Base-by-base conservation (phyloP, 306 rosid species). In the Rosa persica region DNA sequence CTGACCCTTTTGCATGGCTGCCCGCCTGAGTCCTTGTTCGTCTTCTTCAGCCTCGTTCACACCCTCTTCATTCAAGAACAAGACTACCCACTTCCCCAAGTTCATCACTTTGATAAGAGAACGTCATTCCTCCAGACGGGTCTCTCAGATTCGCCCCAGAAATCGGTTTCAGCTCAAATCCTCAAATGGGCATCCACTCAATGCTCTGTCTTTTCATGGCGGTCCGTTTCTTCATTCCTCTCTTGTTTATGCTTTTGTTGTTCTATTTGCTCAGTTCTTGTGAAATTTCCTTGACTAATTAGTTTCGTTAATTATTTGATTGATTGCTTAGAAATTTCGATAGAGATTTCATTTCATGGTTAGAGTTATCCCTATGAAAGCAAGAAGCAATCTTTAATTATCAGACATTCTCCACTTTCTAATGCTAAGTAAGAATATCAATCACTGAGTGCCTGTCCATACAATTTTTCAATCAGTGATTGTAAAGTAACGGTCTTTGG, bases 141-240 rank as follows among this genome's bases (percentile, higher is more conserved):
- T 78, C 66, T 81, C 88, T 73, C 89, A 79, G 67, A 73, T 82
- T 85, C 79, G 61, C 20, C 77, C 67, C 34, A 78, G 85, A 66
- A 80, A 79, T 43, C 87, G 77, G 73, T 89, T 90, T 75, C 88
- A 79, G 87, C 92, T 94, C 62, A 92, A 83, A 80, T 90, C 94
- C 67, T 90, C 97, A 81, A 92, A 94, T 89, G 97, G 92, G 85
- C 86, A 86, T 75, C 91, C 90, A 0, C 84, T 85, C 52, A 76
- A 92, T 83, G 93, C 91, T 66, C 76, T 90, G 84, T 86, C 93
- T 77, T 82, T 83, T 67, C 85, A 84, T 62, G 97, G 88, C 60
- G 98, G 97, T 92, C 72, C 47, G 92, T 85, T 73, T 67, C 67
- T 82, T 78, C 36, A 19, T 66, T 72, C 23, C 38, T 62, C 48